Conservation (phyloP, 2,329 filamentous ascomycete species). For the Sporothrix globosa region DNA sequence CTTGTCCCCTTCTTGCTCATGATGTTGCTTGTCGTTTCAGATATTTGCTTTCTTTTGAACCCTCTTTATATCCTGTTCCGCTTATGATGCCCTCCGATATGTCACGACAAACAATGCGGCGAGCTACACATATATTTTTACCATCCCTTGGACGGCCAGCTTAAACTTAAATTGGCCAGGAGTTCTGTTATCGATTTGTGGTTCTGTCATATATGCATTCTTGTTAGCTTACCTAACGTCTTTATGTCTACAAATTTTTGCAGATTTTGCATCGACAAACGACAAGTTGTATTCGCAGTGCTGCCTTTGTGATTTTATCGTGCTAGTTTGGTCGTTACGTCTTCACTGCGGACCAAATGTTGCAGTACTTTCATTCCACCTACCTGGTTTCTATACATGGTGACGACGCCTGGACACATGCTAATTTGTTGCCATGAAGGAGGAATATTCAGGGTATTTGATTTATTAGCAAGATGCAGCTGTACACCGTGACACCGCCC, state of each 20-base stretch:
- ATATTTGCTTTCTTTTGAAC: background rate
- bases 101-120: constrained; percentile 20
- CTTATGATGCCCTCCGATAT: constrained; percentile 27
- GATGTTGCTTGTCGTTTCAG: background rate
- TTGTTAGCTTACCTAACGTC: constrained; percentile 5
- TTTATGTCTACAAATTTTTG: background rate
- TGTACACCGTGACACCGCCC: background rate
- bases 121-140: background rate
- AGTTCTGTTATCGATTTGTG: background rate
- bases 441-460: constrained; percentile 15
- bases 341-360: no score
- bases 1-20: background rate
- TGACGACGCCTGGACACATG: background rate
- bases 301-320: background rate
- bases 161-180: background rate
- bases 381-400: background rate
- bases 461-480: constrained; percentile 1
- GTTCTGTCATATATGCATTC: background rate
- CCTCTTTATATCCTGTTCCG: constrained; percentile 19
- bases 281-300: background rate
- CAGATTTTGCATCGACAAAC: background rate
- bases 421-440: background rate
- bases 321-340: background rate
- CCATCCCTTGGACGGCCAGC: background rate
- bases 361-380: background rate